A percentile compares a stretch with the other conserved stretches of the same genome.
Conservation (phyloP, 2,329 filamentous ascomycete genomes). For the Colletotrichum sublineola region DNA sequence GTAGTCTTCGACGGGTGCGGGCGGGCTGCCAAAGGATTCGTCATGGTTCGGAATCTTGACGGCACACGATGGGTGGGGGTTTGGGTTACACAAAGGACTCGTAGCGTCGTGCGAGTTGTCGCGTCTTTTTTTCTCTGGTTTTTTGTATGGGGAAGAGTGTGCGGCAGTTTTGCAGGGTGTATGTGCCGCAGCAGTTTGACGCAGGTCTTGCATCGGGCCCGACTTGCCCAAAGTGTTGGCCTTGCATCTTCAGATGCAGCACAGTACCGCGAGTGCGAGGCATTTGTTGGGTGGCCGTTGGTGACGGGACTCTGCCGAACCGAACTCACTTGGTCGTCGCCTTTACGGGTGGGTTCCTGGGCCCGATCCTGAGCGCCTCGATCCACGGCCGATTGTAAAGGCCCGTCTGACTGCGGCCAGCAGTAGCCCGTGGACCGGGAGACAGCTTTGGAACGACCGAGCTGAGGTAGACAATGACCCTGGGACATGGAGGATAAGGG, state of each 20-base stretch:
- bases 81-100: slow-evolving; percentile 34
- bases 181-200: slow-evolving; percentile 23
- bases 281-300: not conserved
- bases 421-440: not conserved
- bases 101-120: not conserved
- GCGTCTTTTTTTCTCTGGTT: not conserved
- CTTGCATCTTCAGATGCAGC: slow-evolving; percentile 22
- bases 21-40: slow-evolving; percentile 17
- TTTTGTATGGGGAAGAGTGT: not conserved
- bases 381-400: slow-evolving; percentile 10
- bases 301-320: slow-evolving; percentile 7
- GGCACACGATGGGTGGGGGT: slow-evolving; percentile 4
- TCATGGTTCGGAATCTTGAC: not conserved
- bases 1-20: slow-evolving; percentile 5
- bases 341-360: slow-evolving; percentile 25
- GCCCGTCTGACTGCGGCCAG: slow-evolving; percentile 1
- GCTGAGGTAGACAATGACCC: not conserved
- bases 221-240: slow-evolving; percentile 31
- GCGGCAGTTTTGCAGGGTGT: slow-evolving; percentile 1
- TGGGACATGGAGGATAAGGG: not conserved
- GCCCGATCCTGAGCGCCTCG: slow-evolving; percentile 18
- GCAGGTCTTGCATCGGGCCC: slow-evolving; percentile 40
- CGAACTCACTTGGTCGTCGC: not conserved
- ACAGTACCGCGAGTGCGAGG: slow-evolving; percentile 26
- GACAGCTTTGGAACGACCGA: slow-evolving; percentile 9